Conservation (phyloP, 2,329 filamentous ascomycete species). For the Nigrospora sphaerica region DNA sequence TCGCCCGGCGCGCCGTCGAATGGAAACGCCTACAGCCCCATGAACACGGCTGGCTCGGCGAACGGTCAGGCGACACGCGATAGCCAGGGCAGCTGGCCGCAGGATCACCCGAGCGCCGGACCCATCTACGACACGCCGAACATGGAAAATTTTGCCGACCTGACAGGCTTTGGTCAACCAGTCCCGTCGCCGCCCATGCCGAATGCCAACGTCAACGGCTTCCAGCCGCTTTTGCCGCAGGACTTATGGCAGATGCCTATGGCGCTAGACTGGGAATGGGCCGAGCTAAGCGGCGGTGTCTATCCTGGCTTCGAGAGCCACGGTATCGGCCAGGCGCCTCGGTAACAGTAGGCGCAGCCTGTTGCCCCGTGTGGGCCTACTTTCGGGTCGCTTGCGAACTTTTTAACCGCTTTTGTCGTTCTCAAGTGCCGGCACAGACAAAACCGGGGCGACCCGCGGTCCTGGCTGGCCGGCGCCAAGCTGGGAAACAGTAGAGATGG, state of each 20-base stretch:
- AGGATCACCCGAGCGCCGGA: slow-evolving; percentile 32
- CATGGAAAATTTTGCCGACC: slow-evolving; percentile 36
- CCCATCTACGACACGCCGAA: slow-evolving; percentile 26
- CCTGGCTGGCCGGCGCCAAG: too few relatives aligned
- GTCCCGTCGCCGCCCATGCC: slow-evolving; percentile 18
- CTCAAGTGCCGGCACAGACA: too few relatives aligned
- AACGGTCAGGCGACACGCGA: slow-evolving; percentile 37
- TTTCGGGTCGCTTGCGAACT: too few relatives aligned
- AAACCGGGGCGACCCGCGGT: too few relatives aligned
- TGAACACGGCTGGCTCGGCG: slow-evolving; percentile 27
- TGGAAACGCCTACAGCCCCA: slow-evolving; percentile 27
- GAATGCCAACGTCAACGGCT: slow-evolving; percentile 34
- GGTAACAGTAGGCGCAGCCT: too few relatives aligned
- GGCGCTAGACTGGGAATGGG: slow-evolving; percentile 86
- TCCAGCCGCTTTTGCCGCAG: slow-evolving; percentile 83
- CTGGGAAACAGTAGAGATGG: too few relatives aligned
- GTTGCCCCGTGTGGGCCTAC: too few relatives aligned
- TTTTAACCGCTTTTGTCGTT: too few relatives aligned
- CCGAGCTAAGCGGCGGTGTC: slow-evolving; percentile 58
- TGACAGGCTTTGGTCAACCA: slow-evolving; percentile 35
- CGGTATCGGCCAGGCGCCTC: too few relatives aligned
- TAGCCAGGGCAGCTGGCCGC: slow-evolving; percentile 37
- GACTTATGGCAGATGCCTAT: slow-evolving; percentile 95
- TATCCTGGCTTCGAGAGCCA: slow-evolving; percentile 57
- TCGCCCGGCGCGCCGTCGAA: slow-evolving; percentile 23